These are phyloP conservation scores for Colletotrichum paranaense DNA, from an alignment of 2,329 filamentous ascomycete genomes.

Conservation along the genomic window DNA sequence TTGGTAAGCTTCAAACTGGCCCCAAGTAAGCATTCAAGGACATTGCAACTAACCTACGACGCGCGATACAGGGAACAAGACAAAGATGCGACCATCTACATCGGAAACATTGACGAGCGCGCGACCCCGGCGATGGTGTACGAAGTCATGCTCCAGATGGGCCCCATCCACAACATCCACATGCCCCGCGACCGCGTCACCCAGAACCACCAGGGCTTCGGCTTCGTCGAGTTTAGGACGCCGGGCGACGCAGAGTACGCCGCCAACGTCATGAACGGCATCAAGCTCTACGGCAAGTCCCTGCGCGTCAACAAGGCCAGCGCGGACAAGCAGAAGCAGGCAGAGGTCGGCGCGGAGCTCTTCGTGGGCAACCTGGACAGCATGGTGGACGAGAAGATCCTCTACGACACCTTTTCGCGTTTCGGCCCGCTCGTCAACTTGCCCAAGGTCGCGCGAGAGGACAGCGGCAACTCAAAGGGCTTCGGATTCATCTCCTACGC, in stretches of 20 bases:
- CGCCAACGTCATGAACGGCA: constrained; percentile 94
- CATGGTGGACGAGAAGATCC: constrained; percentile 93
- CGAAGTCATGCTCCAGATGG: constrained; percentile 98
- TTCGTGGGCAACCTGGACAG: constrained; percentile 96
- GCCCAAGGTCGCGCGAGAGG: constrained; percentile 93
- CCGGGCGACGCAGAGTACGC: constrained; percentile 98
- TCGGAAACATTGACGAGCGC: constrained; percentile 98
- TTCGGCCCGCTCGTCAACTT: constrained; percentile 88
- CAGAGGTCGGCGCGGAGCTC: constrained; percentile 95
- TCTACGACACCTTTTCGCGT: constrained; percentile 93
- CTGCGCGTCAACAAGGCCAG: constrained; percentile 94
- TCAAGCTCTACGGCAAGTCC: constrained; percentile 92
- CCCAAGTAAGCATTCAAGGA: not conserved
- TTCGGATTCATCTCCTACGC: constrained; percentile 96
- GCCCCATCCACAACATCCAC: constrained; percentile 97
- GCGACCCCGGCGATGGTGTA: constrained; percentile 90
- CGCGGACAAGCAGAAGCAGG: constrained; percentile 93
- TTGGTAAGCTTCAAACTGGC: constrained; percentile 65
- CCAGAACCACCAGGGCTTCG: constrained; percentile 96
- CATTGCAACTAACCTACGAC: constrained; percentile 38
- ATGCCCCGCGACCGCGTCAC: constrained; percentile 98
- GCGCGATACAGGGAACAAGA: constrained; percentile 83
- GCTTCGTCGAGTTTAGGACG: constrained; percentile 97
- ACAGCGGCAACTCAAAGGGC: constrained; percentile 88
- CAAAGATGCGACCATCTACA: constrained; percentile 97